A percentile compares a stretch with the other conserved stretches of the same genome.
Evolutionary conservation across 208 protist genomes (phyloP).

Genomic region (Sergeia podlipaevii): DNA sequence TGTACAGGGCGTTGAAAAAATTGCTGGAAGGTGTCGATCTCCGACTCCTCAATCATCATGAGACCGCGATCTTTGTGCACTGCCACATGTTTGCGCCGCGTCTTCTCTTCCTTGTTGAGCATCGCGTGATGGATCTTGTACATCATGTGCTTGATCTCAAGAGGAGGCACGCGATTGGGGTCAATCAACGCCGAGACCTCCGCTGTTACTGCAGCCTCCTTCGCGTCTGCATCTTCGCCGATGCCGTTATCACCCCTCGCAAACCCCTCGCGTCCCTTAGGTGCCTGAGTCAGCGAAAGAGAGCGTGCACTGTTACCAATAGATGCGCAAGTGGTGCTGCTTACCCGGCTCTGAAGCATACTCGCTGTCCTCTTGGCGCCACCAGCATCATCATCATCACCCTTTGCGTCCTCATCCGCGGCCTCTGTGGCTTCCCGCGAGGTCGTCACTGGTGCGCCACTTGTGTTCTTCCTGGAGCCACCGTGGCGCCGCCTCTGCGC

Average conservation of each 20-base stretch:
- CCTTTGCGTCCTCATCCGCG: conserved; percentile 1
- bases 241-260: not conserved
- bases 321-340: no score
- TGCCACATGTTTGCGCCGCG: conserved; percentile 26
- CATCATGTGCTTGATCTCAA: conserved; percentile 51
- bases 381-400: not conserved
- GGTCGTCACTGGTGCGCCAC: not conserved
- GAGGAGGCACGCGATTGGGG: conserved; percentile 28
- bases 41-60: conserved; percentile 75
- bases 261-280: not conserved
- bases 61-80: conserved; percentile 71
- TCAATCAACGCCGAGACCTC: conserved; percentile 25
- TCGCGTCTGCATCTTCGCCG: conserved; percentile 1
- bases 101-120: conserved; percentile 47
- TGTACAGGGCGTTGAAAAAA: conserved; percentile 80
- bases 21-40: conserved; percentile 77
- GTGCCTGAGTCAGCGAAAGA: no score
- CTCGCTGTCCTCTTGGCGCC: no score
- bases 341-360: no score
- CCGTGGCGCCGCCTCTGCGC: conserved; percentile 1
- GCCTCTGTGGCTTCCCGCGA: not conserved
- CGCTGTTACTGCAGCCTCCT: not conserved
- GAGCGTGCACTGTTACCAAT: no score
- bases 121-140: conserved; percentile 66
- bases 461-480: not conserved